These are phyloP conservation scores for Neonectria magnoliae DNA, from an alignment of 2,329 filamentous ascomycete species.

Conservation along the genomic window DNA sequence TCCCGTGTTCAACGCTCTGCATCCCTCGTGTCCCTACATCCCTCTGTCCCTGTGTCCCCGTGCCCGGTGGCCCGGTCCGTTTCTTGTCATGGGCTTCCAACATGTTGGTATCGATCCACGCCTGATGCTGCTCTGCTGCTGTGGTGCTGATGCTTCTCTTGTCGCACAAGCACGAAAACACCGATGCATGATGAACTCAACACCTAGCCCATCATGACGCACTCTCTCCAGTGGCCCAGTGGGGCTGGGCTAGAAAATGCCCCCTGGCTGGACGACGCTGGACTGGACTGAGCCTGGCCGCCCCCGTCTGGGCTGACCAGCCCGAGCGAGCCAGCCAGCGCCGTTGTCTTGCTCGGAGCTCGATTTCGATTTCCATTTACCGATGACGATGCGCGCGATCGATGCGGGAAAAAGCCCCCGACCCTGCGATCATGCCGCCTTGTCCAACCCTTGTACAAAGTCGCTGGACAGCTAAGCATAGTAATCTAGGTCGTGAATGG, in stretches of 20 bases:
- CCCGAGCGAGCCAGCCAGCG: not conserved
- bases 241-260: constrained; percentile 9
- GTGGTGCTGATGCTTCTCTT: not conserved
- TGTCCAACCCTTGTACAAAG: not conserved
- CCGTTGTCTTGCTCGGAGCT: constrained; percentile 12
- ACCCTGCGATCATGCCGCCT: not conserved
- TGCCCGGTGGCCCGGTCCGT: not conserved
- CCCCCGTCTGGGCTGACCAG: constrained; percentile 4
- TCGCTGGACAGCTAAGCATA: not conserved
- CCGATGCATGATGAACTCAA: constrained; percentile 14
- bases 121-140: not conserved
- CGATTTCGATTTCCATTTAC: constrained; percentile 5
- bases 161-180: not conserved
- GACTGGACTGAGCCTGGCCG: constrained; percentile 10
- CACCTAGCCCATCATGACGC: constrained; percentile 6
- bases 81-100: constrained; percentile 10
- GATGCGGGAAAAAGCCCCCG: constrained; percentile 9
- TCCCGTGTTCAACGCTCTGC: not conserved
- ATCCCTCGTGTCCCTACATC: not conserved
- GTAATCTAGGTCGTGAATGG: not conserved
- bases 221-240: not conserved
- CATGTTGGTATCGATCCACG: constrained; percentile 10
- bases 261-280: constrained; percentile 17
- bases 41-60: not conserved
- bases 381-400: constrained; percentile 16